Percentiles rank a stretch among this genome's conserved stretches.
phyloP scores from a whole-genome alignment of 805 yeast genomes.

The Barnettozyma pratensis region DNA sequence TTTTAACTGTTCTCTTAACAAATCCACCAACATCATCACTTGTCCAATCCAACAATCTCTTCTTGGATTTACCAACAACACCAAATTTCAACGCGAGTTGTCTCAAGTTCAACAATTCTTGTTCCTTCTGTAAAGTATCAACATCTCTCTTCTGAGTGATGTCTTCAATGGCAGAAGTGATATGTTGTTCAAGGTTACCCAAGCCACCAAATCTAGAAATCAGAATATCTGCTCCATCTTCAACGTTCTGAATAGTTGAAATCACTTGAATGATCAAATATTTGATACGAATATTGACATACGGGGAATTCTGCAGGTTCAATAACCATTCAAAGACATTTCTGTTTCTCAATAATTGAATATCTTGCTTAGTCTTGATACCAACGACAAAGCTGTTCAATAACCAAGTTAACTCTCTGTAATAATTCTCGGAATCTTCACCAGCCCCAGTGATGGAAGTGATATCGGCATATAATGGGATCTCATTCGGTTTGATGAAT shows the following conservation, averaged over 20 bases:
- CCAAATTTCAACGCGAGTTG: slow-evolving; percentile 43
- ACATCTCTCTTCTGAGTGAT: slow-evolving; percentile 5
- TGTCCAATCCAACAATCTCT: slow-evolving; percentile 61
- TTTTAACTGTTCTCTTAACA: slow-evolving; percentile 3
- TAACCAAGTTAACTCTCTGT: slow-evolving; percentile 64
- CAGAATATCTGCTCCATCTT: slow-evolving; percentile 52
- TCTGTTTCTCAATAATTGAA: slow-evolving; percentile 43
- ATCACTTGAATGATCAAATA: slow-evolving; percentile 38
- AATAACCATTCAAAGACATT: slow-evolving; percentile 66
- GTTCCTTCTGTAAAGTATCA: slow-evolving; percentile 15
- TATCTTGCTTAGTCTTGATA: slow-evolving; percentile 44
- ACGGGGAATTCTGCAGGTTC: slow-evolving; percentile 50
- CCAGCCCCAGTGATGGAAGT: slow-evolving; percentile 21
- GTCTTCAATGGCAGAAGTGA: neutral
- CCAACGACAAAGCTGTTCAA: slow-evolving; percentile 44
- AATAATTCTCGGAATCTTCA: slow-evolving; percentile 44
- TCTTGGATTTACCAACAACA: slow-evolving; percentile 37
- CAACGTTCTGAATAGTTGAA: slow-evolving; percentile 43
- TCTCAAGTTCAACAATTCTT: slow-evolving; percentile 37
- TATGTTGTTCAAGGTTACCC: slow-evolving; percentile 33
- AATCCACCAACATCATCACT: slow-evolving; percentile 39
- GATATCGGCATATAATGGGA: slow-evolving; percentile 37
- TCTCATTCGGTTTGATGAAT: slow-evolving; percentile 32
- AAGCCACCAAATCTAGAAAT: slow-evolving; percentile 53
- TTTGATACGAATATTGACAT: slow-evolving; percentile 35